Base-by-base conservation (phyloP, 768 basidiomycete species). In the Lepiota brunneoincarnata region DNA sequence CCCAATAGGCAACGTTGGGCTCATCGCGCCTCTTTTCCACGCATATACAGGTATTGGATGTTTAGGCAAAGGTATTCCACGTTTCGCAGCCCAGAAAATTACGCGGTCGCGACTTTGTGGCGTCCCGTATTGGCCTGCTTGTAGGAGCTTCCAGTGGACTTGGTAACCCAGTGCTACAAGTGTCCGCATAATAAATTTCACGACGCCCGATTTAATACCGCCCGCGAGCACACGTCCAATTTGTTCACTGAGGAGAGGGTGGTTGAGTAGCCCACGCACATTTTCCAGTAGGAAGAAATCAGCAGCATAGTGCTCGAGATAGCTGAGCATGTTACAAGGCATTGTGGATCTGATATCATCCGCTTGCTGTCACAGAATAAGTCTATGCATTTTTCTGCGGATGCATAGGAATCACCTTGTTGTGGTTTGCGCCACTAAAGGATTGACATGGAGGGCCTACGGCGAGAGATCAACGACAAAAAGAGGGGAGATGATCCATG, bases 381-480 rank as follows among this genome's bases (percentile, higher is more conserved):
- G 4, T 42, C 24, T 24, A 5, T 23, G n/a, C 34, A 35, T 24
- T 48, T 24, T 15, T 15, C n/a, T 17, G 23, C 14, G 31, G 7
- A 26, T 15, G 26, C 2, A 14, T 17, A 21, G 20, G n/a, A 38
- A 26, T 63, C 55, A 84, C 86, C 63, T 81, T 83, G 35, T 69
- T 65, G 56, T 82, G 81, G 51, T 90, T 91, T 55, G 83, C 83
- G 0, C 68, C 61, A 56, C 83, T 85, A 59, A 89, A 91, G 2
- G 83, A 79, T 58, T 90, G 89, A 60, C 89, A 91, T 11, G 89
- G 89, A 3, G 88, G 87, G 2, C 88, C 88, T 88, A 52, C 6
- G 20, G 4, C 31, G 11, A 40, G n/a, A 24, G 38, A 48, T 34
- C 44, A 26, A 18, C 51, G 11, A 51, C 28, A 11, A 45, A 15